Conservation (phyloP, 2,329 filamentous ascomycete genomes). For the Colletotrichum endophyticum region DNA sequence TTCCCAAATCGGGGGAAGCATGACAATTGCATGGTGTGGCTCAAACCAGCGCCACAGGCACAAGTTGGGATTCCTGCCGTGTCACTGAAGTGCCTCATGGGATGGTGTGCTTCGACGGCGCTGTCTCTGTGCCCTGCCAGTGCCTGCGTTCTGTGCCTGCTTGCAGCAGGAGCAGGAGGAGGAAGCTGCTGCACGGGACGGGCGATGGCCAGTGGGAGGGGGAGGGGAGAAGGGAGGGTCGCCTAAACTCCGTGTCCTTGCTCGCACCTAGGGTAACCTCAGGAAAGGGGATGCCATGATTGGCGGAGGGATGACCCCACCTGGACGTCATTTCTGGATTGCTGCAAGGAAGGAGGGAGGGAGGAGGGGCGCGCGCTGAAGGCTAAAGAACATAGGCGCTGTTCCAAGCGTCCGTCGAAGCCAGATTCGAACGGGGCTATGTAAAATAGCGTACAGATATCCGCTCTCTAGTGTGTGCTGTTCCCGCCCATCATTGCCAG, state of each 20-base stretch:
- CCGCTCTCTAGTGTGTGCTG: background rate
- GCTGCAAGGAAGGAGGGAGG: constrained; percentile 8
- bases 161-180: background rate
- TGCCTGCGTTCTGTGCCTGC: background rate
- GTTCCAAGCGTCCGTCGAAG: background rate
- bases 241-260: background rate
- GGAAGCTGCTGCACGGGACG: background rate
- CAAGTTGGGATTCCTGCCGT: background rate
- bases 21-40: background rate
- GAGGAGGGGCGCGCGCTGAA: background rate
- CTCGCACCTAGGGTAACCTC: background rate
- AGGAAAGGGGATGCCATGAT: background rate
- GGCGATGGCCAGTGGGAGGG: background rate
- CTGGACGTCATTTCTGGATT: constrained; percentile 18
- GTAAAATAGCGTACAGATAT: background rate
- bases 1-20: background rate
- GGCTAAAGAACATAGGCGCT: background rate
- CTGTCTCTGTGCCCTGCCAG: background rate
- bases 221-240: background rate
- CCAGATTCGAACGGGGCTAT: background rate
- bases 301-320: background rate
- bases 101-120: background rate
- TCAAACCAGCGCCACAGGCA: constrained; percentile 7
- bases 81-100: background rate
- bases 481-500: background rate